Percentiles rank a stretch among this genome's conserved stretches.
phyloP scores from a whole-genome alignment of 352 stramenopile genomes.

The Globisporangium canariense region DNA sequence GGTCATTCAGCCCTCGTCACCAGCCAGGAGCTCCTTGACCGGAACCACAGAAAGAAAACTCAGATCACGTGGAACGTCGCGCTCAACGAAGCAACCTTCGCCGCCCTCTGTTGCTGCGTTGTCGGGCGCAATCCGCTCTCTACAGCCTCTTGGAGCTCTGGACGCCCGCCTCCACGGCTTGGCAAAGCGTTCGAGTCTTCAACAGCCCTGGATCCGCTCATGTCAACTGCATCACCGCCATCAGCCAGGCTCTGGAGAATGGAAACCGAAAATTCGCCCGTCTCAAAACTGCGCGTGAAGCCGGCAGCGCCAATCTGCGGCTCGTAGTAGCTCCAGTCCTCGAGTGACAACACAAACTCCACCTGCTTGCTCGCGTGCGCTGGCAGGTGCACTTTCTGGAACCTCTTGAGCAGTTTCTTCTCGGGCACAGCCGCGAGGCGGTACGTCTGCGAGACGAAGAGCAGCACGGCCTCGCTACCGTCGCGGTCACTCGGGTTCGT shows the following conservation, averaged over 20 bases:
- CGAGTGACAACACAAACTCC: constrained; percentile 34
- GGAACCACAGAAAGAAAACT: not conserved
- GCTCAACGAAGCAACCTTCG: constrained; percentile 11
- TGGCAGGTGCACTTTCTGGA: constrained; percentile 56
- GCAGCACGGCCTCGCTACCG: constrained; percentile 65
- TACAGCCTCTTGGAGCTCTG: not conserved
- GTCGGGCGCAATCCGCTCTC: not conserved
- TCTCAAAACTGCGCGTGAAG: constrained; percentile 33
- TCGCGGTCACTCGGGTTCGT: constrained; percentile 46
- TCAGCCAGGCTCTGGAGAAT: constrained; percentile 27
- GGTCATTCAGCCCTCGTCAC: too few relatives aligned
- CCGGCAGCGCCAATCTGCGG: constrained; percentile 40
- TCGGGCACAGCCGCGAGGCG: constrained; percentile 52
- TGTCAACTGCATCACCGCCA: not conserved
- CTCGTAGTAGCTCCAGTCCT: constrained; percentile 58
- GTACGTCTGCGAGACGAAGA: constrained; percentile 64
- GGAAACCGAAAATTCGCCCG: constrained; percentile 54
- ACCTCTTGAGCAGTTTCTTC: constrained; percentile 74
- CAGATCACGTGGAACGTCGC: constrained; percentile 13
- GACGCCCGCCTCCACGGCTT: not conserved
- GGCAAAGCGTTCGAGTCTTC: not conserved
- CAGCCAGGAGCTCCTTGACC: too few relatives aligned
- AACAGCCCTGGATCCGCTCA: not conserved
- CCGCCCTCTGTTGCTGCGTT: not conserved
- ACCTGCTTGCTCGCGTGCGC: constrained; percentile 30